Evolutionary conservation across 139 green algal species (phyloP), one percentile per base, ranked within the genome.

Genomic region (Pycnococcus provasolii): DNA sequence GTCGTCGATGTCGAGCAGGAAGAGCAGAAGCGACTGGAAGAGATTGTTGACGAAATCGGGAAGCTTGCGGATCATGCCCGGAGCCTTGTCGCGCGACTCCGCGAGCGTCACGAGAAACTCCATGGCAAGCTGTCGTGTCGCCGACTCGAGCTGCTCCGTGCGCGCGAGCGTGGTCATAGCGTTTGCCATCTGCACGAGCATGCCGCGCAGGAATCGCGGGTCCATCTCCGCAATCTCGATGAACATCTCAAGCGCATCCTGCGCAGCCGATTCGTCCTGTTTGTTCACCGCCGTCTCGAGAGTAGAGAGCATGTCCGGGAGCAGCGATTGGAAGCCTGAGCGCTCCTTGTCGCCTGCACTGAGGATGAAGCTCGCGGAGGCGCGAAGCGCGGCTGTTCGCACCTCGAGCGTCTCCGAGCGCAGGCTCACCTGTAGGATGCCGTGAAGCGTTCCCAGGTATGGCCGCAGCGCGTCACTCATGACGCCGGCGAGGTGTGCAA

Each of bases 51-150:
- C 66, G 53, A 96, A 89, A 67, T 90, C 81, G 37, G 90, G 92
- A 55, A 95, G 82, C 77, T 90, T 90, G 75, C 89, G 83, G 86
- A 98, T 90, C 88, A 97, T 95, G 60, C 89, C 89, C 3, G 88
- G 85, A 26, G 88, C 86, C 65, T 90, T 79, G 43, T 98, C 91
- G 37, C 93, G 75, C 42, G 87, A 87, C 80, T 99, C 93, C 41
- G 83, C 88, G 66, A 99, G 80, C 40, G 90, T 95, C 39, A 99
- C 84, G 66, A 98, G 71, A 53, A 96, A 92, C 82, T 98, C 92
- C 1, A 82, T 82, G 2, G 92, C 91, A 48, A 96, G 77, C 41
- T 80, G 80, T 44, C 92, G 80, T 2, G 81, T 88, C 11, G 70
- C 66, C 1, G 83, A 70, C 65, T 90, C 84, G 4, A 88, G 75